Evolutionary conservation across 371 early-diverging fungal genomes (phyloP).

Genomic region (Mortierella sp.): DNA sequence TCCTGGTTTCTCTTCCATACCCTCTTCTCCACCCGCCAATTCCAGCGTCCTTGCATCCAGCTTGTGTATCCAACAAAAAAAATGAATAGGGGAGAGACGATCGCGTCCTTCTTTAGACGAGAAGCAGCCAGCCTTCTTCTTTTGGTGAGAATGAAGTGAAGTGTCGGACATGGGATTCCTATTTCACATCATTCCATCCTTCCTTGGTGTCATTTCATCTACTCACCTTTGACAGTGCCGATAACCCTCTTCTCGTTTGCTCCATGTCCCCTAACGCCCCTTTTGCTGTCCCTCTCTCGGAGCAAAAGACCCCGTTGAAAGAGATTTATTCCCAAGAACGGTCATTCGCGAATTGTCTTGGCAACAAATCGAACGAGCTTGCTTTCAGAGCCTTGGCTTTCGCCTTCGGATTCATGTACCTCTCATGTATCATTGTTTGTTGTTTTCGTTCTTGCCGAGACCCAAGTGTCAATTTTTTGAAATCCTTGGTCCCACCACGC

Average conservation of each 20-base stretch:
- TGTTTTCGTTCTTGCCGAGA: background rate
- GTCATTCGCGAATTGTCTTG: too few relatives aligned
- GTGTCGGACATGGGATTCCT: background rate
- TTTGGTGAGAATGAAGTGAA: background rate
- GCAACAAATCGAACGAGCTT: too few relatives aligned
- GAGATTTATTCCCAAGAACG: too few relatives aligned
- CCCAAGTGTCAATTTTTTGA: background rate
- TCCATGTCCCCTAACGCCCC: too few relatives aligned
- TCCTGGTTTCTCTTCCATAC: background rate
- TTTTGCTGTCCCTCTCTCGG: too few relatives aligned
- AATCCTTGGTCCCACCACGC: background rate
- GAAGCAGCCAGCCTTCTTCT: background rate
- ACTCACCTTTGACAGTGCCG: background rate
- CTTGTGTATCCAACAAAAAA: background rate
- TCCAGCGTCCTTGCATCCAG: background rate
- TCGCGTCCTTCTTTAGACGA: conserved; percentile 6
- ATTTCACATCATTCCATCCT: background rate
- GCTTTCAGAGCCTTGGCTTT: too few relatives aligned
- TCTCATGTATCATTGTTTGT: too few relatives aligned
- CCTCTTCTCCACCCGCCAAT: background rate
- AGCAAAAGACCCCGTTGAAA: too few relatives aligned
- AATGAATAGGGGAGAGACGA: background rate
- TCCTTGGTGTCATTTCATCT: background rate
- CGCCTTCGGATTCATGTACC: too few relatives aligned
- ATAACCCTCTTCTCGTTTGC: background rate